Percentiles rank a stretch among this genome's conserved stretches.
phyloP scores from a whole-genome alignment of 495 filamentous ascomycete genomes.

The Penicillium desertorum region DNA sequence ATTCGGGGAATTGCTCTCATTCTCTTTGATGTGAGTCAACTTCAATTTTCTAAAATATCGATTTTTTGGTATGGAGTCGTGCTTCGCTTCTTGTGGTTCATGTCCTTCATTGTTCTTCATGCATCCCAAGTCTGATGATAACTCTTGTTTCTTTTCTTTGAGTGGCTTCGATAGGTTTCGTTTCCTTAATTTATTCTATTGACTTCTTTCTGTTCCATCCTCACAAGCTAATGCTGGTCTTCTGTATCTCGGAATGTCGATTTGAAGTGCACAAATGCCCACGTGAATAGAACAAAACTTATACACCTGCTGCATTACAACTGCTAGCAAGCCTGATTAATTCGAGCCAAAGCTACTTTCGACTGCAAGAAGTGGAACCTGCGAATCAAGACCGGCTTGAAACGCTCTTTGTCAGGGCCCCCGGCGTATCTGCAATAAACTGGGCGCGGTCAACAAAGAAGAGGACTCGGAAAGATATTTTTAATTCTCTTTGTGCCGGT shows the following conservation, averaged over 20 bases:
- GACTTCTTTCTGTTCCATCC: neutral
- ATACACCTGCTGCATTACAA: neutral
- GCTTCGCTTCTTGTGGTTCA: neutral
- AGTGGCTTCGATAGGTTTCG: neutral
- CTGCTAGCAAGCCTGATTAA: neutral
- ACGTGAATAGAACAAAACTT: neutral
- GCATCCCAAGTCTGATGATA: neutral
- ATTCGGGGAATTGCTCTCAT: neutral
- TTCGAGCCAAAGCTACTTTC: neutral
- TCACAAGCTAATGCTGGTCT: neutral
- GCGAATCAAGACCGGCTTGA: neutral
- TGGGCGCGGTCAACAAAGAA: constrained; percentile 2
- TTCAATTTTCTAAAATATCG: neutral
- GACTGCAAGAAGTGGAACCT: neutral
- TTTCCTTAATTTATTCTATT: neutral
- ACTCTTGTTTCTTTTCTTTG: neutral
- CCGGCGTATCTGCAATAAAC: neutral
- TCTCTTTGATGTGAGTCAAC: neutral
- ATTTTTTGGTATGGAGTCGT: neutral
- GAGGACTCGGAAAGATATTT: neutral
- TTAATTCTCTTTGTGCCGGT: constrained; percentile 1
- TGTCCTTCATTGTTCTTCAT: neutral
- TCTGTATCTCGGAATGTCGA: neutral
- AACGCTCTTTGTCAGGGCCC: neutral
- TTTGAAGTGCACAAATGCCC: neutral